Evolutionary conservation across 306 rosid species (phyloP).

Genomic region (Castanea sativa): DNA sequence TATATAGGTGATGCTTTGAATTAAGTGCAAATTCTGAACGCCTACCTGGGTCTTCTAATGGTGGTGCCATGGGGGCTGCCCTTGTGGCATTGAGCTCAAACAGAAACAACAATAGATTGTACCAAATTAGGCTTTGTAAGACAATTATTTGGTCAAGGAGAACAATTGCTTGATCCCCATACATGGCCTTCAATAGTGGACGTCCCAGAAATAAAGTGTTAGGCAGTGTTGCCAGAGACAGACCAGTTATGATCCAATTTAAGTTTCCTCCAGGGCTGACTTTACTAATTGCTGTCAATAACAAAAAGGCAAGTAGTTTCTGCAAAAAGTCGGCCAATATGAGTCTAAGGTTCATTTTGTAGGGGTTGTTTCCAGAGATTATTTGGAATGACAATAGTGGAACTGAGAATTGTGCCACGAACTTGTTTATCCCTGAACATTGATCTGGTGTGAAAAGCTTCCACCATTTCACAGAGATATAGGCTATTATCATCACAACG

Average conservation of each 20-base stretch:
- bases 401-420: conserved; percentile 86
- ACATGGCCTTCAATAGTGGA: conserved; percentile 91
- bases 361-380: conserved; percentile 70
- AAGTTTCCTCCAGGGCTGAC: conserved; percentile 56
- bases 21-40: conserved; percentile 13
- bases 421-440: conserved; percentile 89
- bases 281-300: conserved; percentile 46
- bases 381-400: conserved; percentile 90
- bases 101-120: conserved; percentile 71
- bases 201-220: conserved; percentile 90
- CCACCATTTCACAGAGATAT: conserved; percentile 86
- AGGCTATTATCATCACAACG: conserved; percentile 82
- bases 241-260: conserved; percentile 67
- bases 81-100: conserved; percentile 72
- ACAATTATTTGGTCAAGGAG: conserved; percentile 76
- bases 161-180: conserved; percentile 53
- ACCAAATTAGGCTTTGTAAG: conserved; percentile 89
- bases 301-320: conserved; percentile 56
- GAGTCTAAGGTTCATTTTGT: conserved; percentile 72
- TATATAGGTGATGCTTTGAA: conserved; percentile 5
- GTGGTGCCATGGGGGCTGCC: conserved; percentile 49
- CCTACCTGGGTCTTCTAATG: conserved; percentile 67
- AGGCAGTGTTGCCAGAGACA: conserved; percentile 88
- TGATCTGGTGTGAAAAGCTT: conserved; percentile 90
- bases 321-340: conserved; percentile 66